phyloP scores from a whole-genome alignment of 768 basidiomycete genomes.

The Sporobolomyces roseus region DNA sequence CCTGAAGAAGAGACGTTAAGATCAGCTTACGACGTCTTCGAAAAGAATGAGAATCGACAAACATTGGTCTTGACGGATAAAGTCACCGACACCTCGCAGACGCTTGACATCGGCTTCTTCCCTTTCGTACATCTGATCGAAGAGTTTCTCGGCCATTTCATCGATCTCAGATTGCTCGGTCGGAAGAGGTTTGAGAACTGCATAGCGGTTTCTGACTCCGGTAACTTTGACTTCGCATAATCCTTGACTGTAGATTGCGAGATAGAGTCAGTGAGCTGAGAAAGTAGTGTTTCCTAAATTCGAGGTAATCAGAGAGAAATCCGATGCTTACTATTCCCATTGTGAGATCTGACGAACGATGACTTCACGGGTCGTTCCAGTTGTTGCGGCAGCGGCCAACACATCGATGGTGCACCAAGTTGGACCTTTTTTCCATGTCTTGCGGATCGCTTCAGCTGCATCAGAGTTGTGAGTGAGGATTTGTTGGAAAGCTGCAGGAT shows the following conservation, averaged over 20 bases:
- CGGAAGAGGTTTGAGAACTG: conserved; percentile 50
- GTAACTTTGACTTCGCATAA: conserved; percentile 48
- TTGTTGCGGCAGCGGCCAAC: conserved; percentile 45
- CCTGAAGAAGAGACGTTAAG: conserved; percentile 46
- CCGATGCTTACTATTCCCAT: conserved; percentile 50
- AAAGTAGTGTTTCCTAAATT: too few species aligned
- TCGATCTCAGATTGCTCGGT: conserved; percentile 48
- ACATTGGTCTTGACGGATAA: conserved; percentile 53
- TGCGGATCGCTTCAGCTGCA: conserved; percentile 49
- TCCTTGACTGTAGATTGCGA: conserved; percentile 39
- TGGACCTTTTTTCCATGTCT: conserved; percentile 47
- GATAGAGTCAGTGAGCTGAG: too few species aligned
- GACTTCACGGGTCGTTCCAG: conserved; percentile 47
- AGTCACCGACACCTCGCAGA: conserved; percentile 51
- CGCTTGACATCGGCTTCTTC: conserved; percentile 54
- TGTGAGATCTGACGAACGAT: conserved; percentile 50
- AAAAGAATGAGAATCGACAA: conserved; percentile 20
- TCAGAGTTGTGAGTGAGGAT: conserved; percentile 48
- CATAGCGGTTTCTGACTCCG: conserved; percentile 52
- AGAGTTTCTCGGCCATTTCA: conserved; percentile 49
- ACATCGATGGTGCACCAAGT: conserved; percentile 50
- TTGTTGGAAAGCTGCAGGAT: conserved; percentile 44
- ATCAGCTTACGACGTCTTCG: not conserved
- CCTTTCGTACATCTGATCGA: conserved; percentile 50
- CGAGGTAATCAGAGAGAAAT: not conserved